Evolutionary conservation across 306 rosid genomes (phyloP).

Genomic region (Citrullus mucosospermus): DNA sequence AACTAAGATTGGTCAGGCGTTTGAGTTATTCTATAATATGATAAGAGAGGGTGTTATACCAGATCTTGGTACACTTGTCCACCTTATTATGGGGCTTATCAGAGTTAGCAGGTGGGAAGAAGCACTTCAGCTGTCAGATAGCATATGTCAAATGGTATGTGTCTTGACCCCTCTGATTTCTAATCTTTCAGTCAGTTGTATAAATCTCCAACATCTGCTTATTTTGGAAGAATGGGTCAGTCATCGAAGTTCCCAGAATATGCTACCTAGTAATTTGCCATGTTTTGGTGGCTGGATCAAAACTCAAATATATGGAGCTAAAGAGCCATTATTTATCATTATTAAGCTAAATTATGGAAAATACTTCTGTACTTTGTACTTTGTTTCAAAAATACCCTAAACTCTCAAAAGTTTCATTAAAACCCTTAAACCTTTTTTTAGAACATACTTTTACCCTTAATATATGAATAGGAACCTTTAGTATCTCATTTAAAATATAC

Average conservation of each 20-base stretch:
- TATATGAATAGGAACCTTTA: no score
- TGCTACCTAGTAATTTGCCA: neutral
- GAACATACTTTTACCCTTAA: no score
- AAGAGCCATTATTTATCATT: neutral
- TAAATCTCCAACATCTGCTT: neutral
- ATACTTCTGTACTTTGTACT: no score
- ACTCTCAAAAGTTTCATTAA: no score
- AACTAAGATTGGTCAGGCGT: constrained; percentile 51
- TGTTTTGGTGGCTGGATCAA: no score
- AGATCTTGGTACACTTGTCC: constrained; percentile 52
- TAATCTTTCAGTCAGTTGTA: neutral
- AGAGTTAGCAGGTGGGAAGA: constrained; percentile 59
- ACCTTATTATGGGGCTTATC: constrained; percentile 61
- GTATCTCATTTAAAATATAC: no score
- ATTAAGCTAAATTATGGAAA: no score
- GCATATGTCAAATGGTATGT: constrained; percentile 79
- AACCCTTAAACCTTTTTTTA: no score
- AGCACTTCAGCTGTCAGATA: constrained; percentile 58
- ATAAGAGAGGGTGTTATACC: constrained; percentile 40
- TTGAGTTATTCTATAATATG: constrained; percentile 53
- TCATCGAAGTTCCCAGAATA: neutral
- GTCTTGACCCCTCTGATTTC: constrained; percentile 10
- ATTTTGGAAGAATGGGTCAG: neutral
- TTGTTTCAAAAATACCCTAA: no score
- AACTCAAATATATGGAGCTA: neutral